These are phyloP conservation scores for Gonapodya sp. DNA, from an alignment of 192 early-diverging fungal genomes.

Conservation along the genomic window DNA sequence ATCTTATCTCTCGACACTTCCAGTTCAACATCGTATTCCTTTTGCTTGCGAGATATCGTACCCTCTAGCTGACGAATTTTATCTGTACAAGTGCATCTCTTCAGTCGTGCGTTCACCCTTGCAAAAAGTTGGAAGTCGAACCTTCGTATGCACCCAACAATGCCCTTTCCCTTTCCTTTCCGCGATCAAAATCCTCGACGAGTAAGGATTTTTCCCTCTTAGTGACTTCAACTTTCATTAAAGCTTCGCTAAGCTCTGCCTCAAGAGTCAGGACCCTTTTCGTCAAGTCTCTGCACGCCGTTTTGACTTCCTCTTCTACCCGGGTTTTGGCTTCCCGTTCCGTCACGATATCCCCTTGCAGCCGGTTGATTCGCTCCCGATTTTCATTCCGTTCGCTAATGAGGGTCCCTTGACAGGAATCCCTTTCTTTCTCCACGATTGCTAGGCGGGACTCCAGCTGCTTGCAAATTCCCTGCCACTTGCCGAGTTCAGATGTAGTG, in stretches of 20 bases:
- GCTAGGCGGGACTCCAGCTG: slow-evolving; percentile 22
- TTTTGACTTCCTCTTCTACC: slow-evolving; percentile 18
- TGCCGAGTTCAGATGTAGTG: slow-evolving; percentile 25
- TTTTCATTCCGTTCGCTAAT: slow-evolving; percentile 7
- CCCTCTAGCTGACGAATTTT: background rate
- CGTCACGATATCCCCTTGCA: background rate
- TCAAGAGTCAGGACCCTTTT: slow-evolving; percentile 27
- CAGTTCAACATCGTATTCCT: background rate
- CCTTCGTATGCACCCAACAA: slow-evolving; percentile 18
- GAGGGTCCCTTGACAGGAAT: background rate
- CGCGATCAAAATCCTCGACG: slow-evolving; percentile 32
- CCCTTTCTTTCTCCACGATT: slow-evolving; percentile 2
- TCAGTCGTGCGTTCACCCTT: background rate
- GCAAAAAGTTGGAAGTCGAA: background rate
- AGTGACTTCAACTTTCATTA: slow-evolving; percentile 27
- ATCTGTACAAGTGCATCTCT: background rate
- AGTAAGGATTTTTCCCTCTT: slow-evolving; percentile 32
- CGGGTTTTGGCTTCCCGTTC: slow-evolving; percentile 18
- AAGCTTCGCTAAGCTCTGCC: slow-evolving; percentile 21
- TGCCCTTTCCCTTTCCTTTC: slow-evolving; percentile 24
- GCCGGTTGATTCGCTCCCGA: slow-evolving; percentile 7
- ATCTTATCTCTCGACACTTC: background rate
- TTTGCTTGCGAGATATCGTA: background rate
- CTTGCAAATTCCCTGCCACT: slow-evolving; percentile 20
- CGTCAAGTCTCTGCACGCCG: slow-evolving; percentile 1